phyloP scores from a whole-genome alignment of 345 rosid genomes.

The Nasturtium officinale region DNA sequence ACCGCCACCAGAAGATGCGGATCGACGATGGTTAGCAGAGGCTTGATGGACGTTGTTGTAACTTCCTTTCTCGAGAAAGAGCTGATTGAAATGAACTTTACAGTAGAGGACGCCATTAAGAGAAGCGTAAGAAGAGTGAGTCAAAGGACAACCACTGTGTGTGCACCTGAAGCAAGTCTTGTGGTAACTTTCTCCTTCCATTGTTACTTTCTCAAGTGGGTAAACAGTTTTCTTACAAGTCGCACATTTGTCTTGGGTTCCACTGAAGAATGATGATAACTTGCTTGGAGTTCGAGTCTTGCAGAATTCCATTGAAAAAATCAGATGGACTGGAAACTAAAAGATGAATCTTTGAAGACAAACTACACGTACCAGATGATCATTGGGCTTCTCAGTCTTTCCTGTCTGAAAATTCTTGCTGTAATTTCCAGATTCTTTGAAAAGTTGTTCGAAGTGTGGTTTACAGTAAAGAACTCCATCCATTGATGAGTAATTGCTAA shows the following conservation, averaged over 20 bases:
- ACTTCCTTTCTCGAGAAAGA: constrained; percentile 95
- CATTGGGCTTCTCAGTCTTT: constrained; percentile 58
- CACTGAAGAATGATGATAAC: constrained; percentile 81
- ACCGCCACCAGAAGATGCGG: constrained; percentile 45
- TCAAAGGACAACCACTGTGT: constrained; percentile 82
- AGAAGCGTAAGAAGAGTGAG: constrained; percentile 91
- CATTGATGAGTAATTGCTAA: constrained; percentile 95
- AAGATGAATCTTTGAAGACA: background rate
- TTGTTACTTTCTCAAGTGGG: constrained; percentile 87
- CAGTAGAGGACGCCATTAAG: constrained; percentile 92
- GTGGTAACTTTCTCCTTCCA: constrained; percentile 90
- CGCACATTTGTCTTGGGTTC: constrained; percentile 94
- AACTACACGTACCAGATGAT: constrained; percentile 47
- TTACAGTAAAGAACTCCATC: constrained; percentile 97
- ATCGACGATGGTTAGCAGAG: constrained; percentile 72
- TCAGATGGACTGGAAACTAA: background rate
- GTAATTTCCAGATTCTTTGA: constrained; percentile 93
- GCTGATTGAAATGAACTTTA: constrained; percentile 90
- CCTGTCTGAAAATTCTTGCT: constrained; percentile 68
- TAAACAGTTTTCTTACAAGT: constrained; percentile 85
- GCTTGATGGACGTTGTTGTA: constrained; percentile 81
- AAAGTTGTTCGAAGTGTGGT: constrained; percentile 93
- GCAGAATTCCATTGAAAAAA: background rate
- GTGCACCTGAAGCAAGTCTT: constrained; percentile 92
- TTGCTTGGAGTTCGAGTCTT: constrained; percentile 85